Conservation (phyloP, 2,329 filamentous ascomycete species). For the Fusarium chuoi region DNA sequence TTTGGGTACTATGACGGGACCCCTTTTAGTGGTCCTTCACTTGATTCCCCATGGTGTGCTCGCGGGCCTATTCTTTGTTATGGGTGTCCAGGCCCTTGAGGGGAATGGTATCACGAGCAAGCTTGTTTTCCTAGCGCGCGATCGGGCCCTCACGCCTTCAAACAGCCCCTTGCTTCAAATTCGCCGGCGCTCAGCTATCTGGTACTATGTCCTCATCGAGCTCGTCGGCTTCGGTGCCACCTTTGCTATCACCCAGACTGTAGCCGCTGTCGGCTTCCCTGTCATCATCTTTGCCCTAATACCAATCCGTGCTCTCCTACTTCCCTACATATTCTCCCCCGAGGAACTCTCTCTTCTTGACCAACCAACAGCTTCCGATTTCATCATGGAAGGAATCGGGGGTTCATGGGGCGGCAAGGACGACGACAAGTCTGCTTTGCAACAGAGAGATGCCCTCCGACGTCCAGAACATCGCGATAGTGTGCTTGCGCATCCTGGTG, state of each 20-base stretch:
- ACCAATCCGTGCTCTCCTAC: slow-evolving; percentile 70
- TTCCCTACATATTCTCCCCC: slow-evolving; percentile 69
- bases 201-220: slow-evolving; percentile 76
- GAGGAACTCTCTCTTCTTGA: slow-evolving; percentile 73
- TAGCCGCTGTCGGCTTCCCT: slow-evolving; percentile 84
- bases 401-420: slow-evolving; percentile 63
- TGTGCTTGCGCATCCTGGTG: slow-evolving; percentile 42
- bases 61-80: slow-evolving; percentile 85
- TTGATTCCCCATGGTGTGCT: slow-evolving; percentile 83
- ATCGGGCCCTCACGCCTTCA: slow-evolving; percentile 68
- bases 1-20: slow-evolving; percentile 81
- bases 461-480: slow-evolving; percentile 33
- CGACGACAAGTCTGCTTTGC: slow-evolving; percentile 34
- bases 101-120: slow-evolving; percentile 82
- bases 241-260: slow-evolving; percentile 85
- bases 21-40: slow-evolving; percentile 77
- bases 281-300: slow-evolving; percentile 77
- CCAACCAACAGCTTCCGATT: slow-evolving; percentile 77
- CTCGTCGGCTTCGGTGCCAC: slow-evolving; percentile 78
- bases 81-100: slow-evolving; percentile 82
- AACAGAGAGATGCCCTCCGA: slow-evolving; percentile 1
- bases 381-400: slow-evolving; percentile 80
- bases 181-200: slow-evolving; percentile 71
- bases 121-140: slow-evolving; percentile 74
- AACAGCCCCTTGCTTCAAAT: slow-evolving; percentile 70